These are phyloP conservation scores for Henningerozyma blattae DNA, from an alignment of 805 yeast genomes.

Conservation along the genomic window DNA sequence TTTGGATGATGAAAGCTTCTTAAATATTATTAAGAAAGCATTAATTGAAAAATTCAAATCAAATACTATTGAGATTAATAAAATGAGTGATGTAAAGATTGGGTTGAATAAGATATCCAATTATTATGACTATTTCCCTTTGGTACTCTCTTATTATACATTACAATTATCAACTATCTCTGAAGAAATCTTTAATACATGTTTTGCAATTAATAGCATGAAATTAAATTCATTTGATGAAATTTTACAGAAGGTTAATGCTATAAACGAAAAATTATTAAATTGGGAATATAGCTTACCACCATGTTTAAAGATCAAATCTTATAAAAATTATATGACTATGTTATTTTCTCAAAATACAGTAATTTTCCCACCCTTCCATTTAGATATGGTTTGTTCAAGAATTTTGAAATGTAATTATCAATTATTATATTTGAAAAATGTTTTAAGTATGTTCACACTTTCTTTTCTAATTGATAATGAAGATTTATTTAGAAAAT, in stretches of 20 bases:
- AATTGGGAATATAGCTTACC: conserved; percentile 17
- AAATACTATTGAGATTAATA: conserved; percentile 5
- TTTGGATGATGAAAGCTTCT: conserved; percentile 10
- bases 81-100: conserved; percentile 6
- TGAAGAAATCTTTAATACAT: conserved; percentile 6
- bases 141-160: conserved; percentile 14
- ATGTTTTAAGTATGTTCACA: conserved; percentile 12
- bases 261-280: conserved; percentile 8
- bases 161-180: conserved; percentile 10
- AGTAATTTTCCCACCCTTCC: conserved; percentile 9
- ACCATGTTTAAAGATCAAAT: conserved; percentile 11
- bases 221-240: conserved; percentile 13
- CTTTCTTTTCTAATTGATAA: conserved; percentile 15
- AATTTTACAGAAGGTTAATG: conserved; percentile 9
- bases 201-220: conserved; percentile 13
- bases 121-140: conserved; percentile 11
- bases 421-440: conserved; percentile 10
- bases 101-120: conserved; percentile 10
- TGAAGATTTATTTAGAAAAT: conserved; percentile 5
- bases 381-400: conserved; percentile 12
- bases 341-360: conserved; percentile 10
- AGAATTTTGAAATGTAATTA: conserved; percentile 15
- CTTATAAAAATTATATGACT: conserved; percentile 13
- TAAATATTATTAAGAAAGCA: conserved; percentile 8
- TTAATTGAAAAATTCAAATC: conserved; percentile 3